Evolutionary conservation across 1,139 yeast species (phyloP), one percentile per base, ranked within the genome.

Genomic region (Yamadazyma dendronema): DNA sequence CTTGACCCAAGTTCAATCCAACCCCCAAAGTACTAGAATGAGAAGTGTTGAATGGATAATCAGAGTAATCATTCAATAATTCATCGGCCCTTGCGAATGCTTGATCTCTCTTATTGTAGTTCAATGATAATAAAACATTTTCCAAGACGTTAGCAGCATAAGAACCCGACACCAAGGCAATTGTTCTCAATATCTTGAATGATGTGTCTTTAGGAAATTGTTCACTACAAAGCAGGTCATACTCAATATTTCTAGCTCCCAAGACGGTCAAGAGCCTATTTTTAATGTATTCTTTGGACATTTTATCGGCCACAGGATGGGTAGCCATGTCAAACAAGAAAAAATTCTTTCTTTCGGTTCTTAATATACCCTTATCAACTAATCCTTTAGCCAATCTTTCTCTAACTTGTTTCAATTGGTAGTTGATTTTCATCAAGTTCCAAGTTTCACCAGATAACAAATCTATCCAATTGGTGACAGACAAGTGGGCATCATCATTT

Each of bases 291-390:
- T 89, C 94, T 53, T 95, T 87, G 33, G 85, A 75, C 39, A 83
- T 67, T 44, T 74, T 76, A 62, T 92, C 98, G 28, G 94, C 85
- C 11, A 92, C 80, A 3, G 99, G 99, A 61, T 94, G 98, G 6
- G 98, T 94, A 17, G 98, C 96, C 97, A 92, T 92, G 62, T 92
- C 98, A 52, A 92, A 92, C 40, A 92, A 69, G 56, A 94, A 81
- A 61, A 92, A 92, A 66, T 88, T 94, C 57, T 90, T 89, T 58
- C 96, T 80, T 60, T 92, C 98, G 2, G 98, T 94, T 63, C 96
- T 81, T 54, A 94, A 74, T 35, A 92, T 84, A n/a, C 98, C 98
- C 65, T 92, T 92, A 61, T 92, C 99, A 23, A 94, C 99, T 40
- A 92, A 73, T 1, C 98, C 99, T 62, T 92, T 92, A 38, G 97